Evolutionary conservation across 2,329 filamentous ascomycete genomes (phyloP), one percentile per base, ranked within the genome.

Genomic region (Knoxdaviesia capensis): DNA sequence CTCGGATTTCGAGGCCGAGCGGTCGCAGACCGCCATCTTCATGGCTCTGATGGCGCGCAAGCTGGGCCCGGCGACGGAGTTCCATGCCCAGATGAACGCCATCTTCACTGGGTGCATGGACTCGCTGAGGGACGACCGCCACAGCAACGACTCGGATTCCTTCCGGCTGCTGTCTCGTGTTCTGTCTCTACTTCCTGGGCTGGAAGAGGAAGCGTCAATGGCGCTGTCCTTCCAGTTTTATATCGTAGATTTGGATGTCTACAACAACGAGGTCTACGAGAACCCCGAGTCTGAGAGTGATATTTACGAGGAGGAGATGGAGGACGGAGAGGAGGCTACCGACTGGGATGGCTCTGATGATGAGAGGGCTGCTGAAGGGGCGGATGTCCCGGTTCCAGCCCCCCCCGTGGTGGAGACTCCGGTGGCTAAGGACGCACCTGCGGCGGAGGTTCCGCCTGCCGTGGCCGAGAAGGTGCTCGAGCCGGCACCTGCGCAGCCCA

Each of bases 41-140:
- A 31, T 43, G 5, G 42, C 38, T 11, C n/a, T 40, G 28, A 43
- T 43, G 42, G 30, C 34, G 38, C 42, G 42, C 29, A 43, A 33
- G 38, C 30, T 43, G 34, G 39, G 41, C 34, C 20, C 20, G 2
- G 38, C 42, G 6, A 28, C 36, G 7, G 38, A 40, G 29, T 41
- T 31, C 31, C 42, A 43, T 8, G 30, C 33, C 29, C 33, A 34
- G 11, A 34, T 43, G 8, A 38, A 43, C 28, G n/a, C 11, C 7
- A 43, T 36, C 10, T 43, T 43, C 28, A 7, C 11, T 6, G 38
- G 42, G 20, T 43, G 42, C 31, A 34, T 43, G 1, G 28, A 36
- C 29, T 38, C 42, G 9, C 34, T 43, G 32, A 41, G 38, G 31
- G 42, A 43, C 35, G 42, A 41, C 7, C 29, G 34, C 9, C 33